phyloP scores from a whole-genome alignment of 148 eudicot genomes.

The Persicaria maculosa region DNA sequence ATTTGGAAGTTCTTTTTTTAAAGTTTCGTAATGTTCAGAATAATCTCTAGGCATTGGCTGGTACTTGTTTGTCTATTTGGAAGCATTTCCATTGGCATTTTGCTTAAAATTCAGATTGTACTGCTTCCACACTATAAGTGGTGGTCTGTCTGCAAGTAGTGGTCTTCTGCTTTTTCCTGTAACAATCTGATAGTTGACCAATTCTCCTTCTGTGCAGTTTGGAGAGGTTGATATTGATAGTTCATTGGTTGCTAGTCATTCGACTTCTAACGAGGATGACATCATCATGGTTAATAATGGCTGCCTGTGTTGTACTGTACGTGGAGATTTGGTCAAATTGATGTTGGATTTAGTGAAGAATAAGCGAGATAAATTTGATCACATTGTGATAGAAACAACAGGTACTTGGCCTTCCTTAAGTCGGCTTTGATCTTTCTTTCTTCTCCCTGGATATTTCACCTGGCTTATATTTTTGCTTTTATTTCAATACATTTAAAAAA shows the following conservation, averaged over 20 bases:
- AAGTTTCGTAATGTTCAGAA: background rate
- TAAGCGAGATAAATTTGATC: conserved; percentile 80
- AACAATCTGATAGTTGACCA: background rate
- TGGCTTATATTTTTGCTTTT: no score
- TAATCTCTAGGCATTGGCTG: background rate
- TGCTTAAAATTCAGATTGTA: background rate
- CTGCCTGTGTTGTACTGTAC: conserved; percentile 89
- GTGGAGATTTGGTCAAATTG: conserved; percentile 88
- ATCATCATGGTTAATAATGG: conserved; percentile 95
- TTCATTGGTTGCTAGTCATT: conserved; percentile 88
- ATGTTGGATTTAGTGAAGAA: conserved; percentile 73
- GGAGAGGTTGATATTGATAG: conserved; percentile 97
- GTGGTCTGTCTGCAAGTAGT: background rate
- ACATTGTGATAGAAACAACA: conserved; percentile 92
- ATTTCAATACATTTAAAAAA: no score
- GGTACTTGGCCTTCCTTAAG: conserved; percentile 26
- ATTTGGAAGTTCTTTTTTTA: background rate
- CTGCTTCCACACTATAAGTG: background rate
- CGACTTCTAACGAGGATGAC: conserved; percentile 69
- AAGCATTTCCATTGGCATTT: no score
- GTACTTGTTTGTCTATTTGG: background rate
- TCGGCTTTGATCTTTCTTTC: background rate
- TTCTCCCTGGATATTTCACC: no score
- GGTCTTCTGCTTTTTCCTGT: background rate
- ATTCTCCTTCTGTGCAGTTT: conserved; percentile 41